Evolutionary conservation across 2,329 filamentous ascomycete genomes (phyloP).

Genomic region (Pseudogymnoascus sp.): DNA sequence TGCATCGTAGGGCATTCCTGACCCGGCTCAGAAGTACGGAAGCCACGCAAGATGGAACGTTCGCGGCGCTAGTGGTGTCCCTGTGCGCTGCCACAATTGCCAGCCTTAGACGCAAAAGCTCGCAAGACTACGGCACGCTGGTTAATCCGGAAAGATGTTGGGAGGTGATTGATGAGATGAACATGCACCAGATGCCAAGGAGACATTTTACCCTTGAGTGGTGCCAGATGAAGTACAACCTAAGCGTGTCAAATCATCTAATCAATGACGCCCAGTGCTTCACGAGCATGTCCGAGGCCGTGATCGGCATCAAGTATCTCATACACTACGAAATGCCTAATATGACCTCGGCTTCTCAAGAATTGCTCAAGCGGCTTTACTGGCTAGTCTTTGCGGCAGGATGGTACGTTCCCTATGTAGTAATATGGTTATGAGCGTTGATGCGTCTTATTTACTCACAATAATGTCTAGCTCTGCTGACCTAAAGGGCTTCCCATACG

Average conservation of each 20-base stretch:
- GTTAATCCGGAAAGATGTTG: conserved; percentile 30
- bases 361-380: conserved; percentile 32
- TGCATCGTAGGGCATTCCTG: conserved; percentile 24
- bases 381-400: conserved; percentile 32
- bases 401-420: conserved; percentile 22
- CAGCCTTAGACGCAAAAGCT: conserved; percentile 26
- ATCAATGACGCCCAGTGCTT: conserved; percentile 16
- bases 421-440: background rate
- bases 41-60: conserved; percentile 26
- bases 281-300: conserved; percentile 23
- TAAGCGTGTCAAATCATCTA: conserved; percentile 14
- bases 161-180: conserved; percentile 26
- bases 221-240: conserved; percentile 35
- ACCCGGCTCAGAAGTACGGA: conserved; percentile 20
- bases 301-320: conserved; percentile 30
- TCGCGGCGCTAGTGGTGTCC: conserved; percentile 32
- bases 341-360: conserved; percentile 26
- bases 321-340: conserved; percentile 27
- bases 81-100: conserved; percentile 33
- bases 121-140: conserved; percentile 21
- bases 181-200: conserved; percentile 24
- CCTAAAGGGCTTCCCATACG: conserved; percentile 27
- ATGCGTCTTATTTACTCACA: background rate
- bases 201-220: conserved; percentile 31
- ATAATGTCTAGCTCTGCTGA: conserved; percentile 25